Percentiles rank a stretch among this genome's conserved stretches.
Conservation (phyloP, 2,329 filamentous ascomycete genomes). For the Ceratocystis lukuohia region DNA sequence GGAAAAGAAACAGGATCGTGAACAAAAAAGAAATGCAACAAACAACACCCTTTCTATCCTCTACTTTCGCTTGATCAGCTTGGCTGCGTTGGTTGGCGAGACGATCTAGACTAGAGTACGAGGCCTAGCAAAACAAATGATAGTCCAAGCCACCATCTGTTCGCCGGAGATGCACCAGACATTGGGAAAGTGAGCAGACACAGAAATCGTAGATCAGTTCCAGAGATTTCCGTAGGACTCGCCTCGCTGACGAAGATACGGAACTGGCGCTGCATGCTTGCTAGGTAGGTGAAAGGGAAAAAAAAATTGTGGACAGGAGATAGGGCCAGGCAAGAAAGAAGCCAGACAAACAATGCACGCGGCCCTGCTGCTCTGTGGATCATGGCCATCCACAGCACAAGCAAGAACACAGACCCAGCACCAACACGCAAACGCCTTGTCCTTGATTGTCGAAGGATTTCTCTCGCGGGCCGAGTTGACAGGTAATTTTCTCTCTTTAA, state of each 20-base stretch:
- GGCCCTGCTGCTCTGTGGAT: neutral
- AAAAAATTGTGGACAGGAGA: neutral
- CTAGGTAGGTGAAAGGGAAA: neutral
- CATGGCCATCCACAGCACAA: neutral
- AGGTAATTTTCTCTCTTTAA: constrained; percentile 1
- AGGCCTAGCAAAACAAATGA: neutral
- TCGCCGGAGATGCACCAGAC: neutral
- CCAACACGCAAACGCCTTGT: neutral
- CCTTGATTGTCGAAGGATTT: neutral
- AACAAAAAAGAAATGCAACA: neutral
- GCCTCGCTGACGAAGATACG: neutral
- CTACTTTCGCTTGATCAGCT: neutral
- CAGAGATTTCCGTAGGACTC: neutral
- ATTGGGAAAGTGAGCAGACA: neutral
- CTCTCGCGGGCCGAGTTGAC: constrained; percentile 1
- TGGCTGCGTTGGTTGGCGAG: neutral
- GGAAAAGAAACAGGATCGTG: neutral
- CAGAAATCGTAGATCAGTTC: neutral
- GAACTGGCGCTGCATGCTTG: neutral
- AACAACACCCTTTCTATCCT: neutral
- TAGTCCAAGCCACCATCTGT: neutral
- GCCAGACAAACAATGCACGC: neutral
- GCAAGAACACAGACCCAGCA: neutral
- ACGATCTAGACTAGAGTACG: neutral
- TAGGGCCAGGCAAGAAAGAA: neutral